These are phyloP conservation scores for Monosporascus sp. DNA, from an alignment of 2,329 filamentous ascomycete species.

Conservation along the genomic window DNA sequence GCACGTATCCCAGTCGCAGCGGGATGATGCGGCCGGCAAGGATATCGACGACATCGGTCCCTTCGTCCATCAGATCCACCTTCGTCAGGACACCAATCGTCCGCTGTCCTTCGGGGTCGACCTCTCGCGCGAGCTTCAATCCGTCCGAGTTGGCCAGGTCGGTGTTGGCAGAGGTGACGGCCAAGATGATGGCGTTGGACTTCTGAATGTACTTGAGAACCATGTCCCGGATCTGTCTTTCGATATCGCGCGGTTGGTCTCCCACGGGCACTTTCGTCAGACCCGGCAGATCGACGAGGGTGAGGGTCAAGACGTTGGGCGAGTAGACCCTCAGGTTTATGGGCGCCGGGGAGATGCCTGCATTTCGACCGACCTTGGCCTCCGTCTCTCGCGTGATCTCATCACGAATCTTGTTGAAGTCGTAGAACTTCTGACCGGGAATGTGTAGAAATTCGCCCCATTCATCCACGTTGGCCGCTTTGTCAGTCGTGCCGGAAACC, in stretches of 20 bases:
- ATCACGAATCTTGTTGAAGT: conserved; percentile 97
- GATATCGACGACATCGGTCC: conserved; percentile 97
- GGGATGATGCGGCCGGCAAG: conserved; percentile 96
- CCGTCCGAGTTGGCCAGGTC: conserved; percentile 99
- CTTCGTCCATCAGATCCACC: conserved; percentile 98
- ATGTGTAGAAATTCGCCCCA: conserved; percentile 99
- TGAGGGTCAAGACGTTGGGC: conserved; percentile 94
- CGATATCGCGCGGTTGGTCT: conserved; percentile 94
- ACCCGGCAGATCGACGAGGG: conserved; percentile 91
- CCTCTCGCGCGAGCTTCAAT: conserved; percentile 90
- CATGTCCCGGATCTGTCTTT: conserved; percentile 95
- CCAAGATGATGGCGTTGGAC: conserved; percentile 94
- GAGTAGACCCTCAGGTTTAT: conserved; percentile 99
- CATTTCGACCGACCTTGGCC: conserved; percentile 91
- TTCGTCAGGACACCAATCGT: conserved; percentile 98
- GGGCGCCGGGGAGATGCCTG: conserved; percentile 89
- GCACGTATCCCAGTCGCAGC: conserved; percentile 88
- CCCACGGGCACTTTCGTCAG: conserved; percentile 95
- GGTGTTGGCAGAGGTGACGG: conserved; percentile 93
- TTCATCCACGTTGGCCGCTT: conserved; percentile 86
- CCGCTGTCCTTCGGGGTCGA: conserved; percentile 93
- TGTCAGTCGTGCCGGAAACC: conserved; percentile 64
- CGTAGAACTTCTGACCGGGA: conserved; percentile 92
- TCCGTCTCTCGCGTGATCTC: conserved; percentile 97
- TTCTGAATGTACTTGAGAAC: conserved; percentile 98